Percentiles rank a stretch among this genome's conserved stretches.
Evolutionary conservation across 306 rosid genomes (phyloP).

Genomic region (Quercus suber): DNA sequence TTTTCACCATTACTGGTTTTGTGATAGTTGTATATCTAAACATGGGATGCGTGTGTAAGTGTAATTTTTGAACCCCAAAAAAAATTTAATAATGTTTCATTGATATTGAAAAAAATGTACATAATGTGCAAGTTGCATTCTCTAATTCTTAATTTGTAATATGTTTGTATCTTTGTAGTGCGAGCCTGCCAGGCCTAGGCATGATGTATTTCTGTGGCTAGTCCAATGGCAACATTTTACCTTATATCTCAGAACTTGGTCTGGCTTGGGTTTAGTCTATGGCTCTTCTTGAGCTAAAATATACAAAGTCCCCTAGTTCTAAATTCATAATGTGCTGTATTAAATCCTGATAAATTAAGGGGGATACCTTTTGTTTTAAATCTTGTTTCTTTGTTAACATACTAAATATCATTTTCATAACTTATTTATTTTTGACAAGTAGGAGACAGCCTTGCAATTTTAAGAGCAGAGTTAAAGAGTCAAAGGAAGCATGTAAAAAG

Average conservation of each 20-base stretch:
- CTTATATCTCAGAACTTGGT: neutral
- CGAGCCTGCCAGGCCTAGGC: neutral
- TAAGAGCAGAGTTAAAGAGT: conserved; percentile 89
- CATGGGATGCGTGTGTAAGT: neutral
- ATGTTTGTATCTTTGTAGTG: neutral
- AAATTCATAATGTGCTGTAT: neutral
- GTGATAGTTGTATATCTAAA: neutral
- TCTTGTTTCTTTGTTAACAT: conserved; percentile 8
- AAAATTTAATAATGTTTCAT: neutral
- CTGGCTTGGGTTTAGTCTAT: neutral
- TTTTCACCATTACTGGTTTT: neutral
- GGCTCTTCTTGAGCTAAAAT: neutral
- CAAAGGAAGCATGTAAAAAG: conserved; percentile 90
- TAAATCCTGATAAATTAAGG: conserved; percentile 10
- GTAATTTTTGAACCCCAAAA: neutral
- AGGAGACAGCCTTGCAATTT: conserved; percentile 95
- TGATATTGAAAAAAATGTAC: neutral
- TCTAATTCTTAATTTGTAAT: neutral
- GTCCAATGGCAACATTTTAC: neutral
- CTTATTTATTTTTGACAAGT: conserved; percentile 27
- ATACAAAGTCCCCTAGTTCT: neutral
- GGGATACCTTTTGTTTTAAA: conserved; percentile 8
- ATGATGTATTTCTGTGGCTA: neutral
- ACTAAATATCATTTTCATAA: conserved; percentile 6
- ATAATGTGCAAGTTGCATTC: neutral